phyloP scores from a whole-genome alignment of 805 yeast genomes.

The Yarrowia sp. region DNA sequence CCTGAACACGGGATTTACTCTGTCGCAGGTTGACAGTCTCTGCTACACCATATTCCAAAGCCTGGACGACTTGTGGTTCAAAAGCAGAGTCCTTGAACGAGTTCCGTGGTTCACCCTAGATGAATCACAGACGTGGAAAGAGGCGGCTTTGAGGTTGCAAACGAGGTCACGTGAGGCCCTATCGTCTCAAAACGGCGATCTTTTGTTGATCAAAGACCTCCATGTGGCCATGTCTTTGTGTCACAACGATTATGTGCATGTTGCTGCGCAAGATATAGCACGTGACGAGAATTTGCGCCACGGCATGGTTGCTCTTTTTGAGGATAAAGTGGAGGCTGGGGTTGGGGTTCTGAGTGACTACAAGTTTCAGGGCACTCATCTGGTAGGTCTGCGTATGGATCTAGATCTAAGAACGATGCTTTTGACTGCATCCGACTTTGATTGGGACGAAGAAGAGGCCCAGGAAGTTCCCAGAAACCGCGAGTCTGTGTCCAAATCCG shows the following conservation, averaged over 20 bases:
- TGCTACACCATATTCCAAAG: background rate
- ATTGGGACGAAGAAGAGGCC: background rate
- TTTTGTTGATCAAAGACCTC: background rate
- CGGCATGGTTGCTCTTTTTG: background rate
- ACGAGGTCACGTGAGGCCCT: background rate
- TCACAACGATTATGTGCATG: background rate
- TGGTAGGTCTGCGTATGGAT: background rate
- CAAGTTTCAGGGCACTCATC: background rate
- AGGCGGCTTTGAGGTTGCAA: background rate
- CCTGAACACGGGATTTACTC: background rate
- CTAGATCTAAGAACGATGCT: background rate
- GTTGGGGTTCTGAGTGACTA: background rate
- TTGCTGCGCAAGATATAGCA: background rate
- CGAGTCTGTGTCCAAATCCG: background rate
- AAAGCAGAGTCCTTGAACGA: background rate
- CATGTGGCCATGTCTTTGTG: background rate
- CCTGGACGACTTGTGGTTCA: background rate
- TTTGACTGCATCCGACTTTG: background rate
- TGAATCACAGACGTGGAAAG: background rate
- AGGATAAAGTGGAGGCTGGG: background rate
- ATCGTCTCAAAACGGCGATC: background rate
- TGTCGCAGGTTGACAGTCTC: background rate
- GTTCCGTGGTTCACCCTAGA: background rate
- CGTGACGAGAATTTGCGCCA: background rate
- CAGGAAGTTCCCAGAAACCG: too few species aligned